phyloP scores from a whole-genome alignment of 2,329 filamentous ascomycete genomes.

The Monosporascus sp. region DNA sequence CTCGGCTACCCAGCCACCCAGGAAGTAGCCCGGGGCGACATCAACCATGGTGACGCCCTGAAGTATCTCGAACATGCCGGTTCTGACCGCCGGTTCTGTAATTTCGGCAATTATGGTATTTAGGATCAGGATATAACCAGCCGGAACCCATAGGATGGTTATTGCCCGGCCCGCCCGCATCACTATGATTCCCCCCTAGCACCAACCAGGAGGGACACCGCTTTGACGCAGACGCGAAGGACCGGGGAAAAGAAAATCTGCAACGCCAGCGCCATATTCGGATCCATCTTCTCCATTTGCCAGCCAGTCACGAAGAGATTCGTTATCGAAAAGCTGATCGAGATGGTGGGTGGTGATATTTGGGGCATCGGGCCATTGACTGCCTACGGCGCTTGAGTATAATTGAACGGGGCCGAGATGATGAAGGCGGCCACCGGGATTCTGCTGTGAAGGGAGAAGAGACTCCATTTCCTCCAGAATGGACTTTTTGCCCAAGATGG shows the following conservation, averaged over 20 bases:
- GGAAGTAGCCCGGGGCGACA: constrained; percentile 13
- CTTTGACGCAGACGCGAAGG: constrained; percentile 57
- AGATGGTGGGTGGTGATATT: constrained; percentile 52
- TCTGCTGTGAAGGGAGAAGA: constrained; percentile 8
- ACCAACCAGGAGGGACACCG: constrained; percentile 56
- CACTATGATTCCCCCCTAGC: constrained; percentile 56
- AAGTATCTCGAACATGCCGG: constrained; percentile 54
- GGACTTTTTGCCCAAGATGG: constrained; percentile 12
- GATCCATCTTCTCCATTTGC: constrained; percentile 60
- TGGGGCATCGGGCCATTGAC: not conserved
- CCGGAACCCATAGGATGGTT: constrained; percentile 61
- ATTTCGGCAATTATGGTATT: constrained; percentile 65
- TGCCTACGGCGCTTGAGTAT: constrained; percentile 19
- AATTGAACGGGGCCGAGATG: constrained; percentile 17
- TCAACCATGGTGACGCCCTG: constrained; percentile 20
- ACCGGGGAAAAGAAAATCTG: constrained; percentile 63
- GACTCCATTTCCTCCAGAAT: constrained; percentile 1
- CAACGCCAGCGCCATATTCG: constrained; percentile 54
- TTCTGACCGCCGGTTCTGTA: constrained; percentile 52
- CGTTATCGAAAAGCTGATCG: constrained; percentile 60
- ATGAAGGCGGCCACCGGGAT: constrained; percentile 15
- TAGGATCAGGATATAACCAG: constrained; percentile 62
- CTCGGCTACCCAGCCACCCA: constrained; percentile 16
- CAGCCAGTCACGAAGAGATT: constrained; percentile 65
- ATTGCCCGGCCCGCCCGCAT: constrained; percentile 65